Percentiles rank a stretch among this genome's conserved stretches.
Evolutionary conservation across 129 eudicot genomes (phyloP).

Genomic region (Apium graveolens): DNA sequence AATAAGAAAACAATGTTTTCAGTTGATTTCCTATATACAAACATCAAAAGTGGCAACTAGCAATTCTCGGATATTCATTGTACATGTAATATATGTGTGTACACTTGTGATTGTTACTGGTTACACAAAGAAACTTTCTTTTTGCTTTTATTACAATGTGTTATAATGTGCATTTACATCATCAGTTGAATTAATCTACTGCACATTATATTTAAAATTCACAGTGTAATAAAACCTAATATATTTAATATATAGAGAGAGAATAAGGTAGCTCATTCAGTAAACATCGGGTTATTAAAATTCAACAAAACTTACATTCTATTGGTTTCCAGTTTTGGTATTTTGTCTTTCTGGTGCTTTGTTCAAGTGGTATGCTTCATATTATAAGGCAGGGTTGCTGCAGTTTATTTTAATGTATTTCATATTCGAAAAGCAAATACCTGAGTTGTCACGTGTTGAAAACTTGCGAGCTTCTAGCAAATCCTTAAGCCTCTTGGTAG

Average conservation of each 20-base stretch:
- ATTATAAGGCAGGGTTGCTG: background rate
- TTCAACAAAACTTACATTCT: background rate
- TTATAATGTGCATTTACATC: background rate
- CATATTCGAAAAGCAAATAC: conserved; percentile 26
- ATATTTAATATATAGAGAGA: background rate
- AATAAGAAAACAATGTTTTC: background rate
- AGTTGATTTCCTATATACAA: background rate
- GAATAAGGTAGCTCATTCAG: background rate
- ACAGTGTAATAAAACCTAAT: too few species aligned
- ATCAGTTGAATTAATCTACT: background rate
- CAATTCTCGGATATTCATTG: background rate
- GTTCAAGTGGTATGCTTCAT: background rate
- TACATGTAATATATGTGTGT: background rate
- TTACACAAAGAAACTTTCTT: background rate
- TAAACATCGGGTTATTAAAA: background rate
- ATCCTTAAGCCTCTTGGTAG: conserved; percentile 95
- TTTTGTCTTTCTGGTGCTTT: background rate
- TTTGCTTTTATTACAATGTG: background rate
- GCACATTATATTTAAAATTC: too few species aligned
- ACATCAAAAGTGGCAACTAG: background rate
- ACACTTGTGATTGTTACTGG: background rate
- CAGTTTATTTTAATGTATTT: background rate
- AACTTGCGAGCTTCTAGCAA: conserved; percentile 90
- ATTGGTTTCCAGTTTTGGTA: background rate
- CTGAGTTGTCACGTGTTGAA: conserved; percentile 77